Evolutionary conservation across 2,329 filamentous ascomycete species (phyloP), one percentile per base, ranked within the genome.

Genomic region (Scedosporium boydii): DNA sequence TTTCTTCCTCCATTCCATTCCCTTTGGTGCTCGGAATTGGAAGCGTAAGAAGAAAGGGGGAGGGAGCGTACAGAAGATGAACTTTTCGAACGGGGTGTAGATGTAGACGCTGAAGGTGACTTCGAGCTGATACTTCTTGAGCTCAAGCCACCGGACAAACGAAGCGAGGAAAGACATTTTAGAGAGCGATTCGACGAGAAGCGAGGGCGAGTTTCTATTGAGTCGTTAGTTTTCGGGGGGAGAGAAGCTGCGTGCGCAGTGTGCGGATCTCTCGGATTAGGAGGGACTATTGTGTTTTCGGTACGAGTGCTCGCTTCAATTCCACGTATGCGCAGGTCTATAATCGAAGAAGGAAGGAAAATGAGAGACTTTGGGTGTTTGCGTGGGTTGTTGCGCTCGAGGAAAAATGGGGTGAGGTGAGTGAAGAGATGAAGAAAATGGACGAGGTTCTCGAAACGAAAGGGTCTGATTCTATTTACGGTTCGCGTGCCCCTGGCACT

Each of bases 111-210:
- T 89, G 76, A 96, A 95, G 12, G 93, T 97, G 74, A 98, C 93
- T 79, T 99, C 95, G 74, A 98, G 92, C 80, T 98, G 95, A 81
- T 98, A 97, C 74, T 93, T 87, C 83, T 99, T 99, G 76, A 93
- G 85, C 76, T 92, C 87, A 68, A 98, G 82, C 91, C 93, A 97
- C 75, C 88, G 87, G 67, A 90, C 84, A 69, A 96, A 81, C 56
- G 77, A 74, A 66, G 80, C 77, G 68, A 82, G 69, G 58, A 68
- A 67, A 57, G 75, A 77, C 72, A 76, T 72, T 62, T 65, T n/a
- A 27, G 44, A 41, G 62, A 41, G 7, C 23, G 38, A 46, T 23
- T 29, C 38, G 18, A 27, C 18, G 57, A 59, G 51, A 44, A 27
- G 27, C 26, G 56, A 34, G 29, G 7, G 56, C 29, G 23, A 38